Evolutionary conservation across 257 asterid genomes (phyloP).

Genomic region (Jaltomata sinuosa): DNA sequence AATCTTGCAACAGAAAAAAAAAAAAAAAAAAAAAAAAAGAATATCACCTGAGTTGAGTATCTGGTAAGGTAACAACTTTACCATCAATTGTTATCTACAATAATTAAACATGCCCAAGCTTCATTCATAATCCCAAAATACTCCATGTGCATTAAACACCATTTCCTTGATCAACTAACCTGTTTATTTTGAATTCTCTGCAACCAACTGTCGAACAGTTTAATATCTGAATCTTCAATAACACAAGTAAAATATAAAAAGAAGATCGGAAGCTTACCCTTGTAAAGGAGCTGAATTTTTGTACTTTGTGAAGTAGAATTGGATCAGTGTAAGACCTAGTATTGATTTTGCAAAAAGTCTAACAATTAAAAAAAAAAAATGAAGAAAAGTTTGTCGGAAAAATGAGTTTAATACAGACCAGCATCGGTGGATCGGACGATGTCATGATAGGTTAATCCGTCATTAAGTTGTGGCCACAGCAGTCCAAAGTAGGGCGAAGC

Average conservation of each 20-base stretch:
- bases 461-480: slow-evolving; percentile 78
- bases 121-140: neutral
- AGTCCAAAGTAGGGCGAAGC: slow-evolving; percentile 36
- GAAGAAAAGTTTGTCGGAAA: neutral
- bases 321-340: slow-evolving; percentile 62
- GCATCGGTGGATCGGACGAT: slow-evolving; percentile 38
- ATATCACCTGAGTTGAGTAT: slow-evolving; percentile 53
- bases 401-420: slow-evolving; percentile 23
- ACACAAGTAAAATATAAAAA: neutral
- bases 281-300: slow-evolving; percentile 68
- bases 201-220: slow-evolving; percentile 73
- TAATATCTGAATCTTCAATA: neutral
- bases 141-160: neutral
- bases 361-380: too few species aligned
- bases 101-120: neutral
- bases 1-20: too few species aligned
- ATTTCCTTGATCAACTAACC: slow-evolving; percentile 14
- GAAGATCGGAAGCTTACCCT: slow-evolving; percentile 33
- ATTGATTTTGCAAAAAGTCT: neutral
- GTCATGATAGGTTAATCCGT: slow-evolving; percentile 65
- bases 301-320: slow-evolving; percentile 63
- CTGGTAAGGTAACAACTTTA: slow-evolving; percentile 42
- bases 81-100: slow-evolving; percentile 68
- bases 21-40: neutral
- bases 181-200: slow-evolving; percentile 72